Evolutionary conservation across 305 asterid genomes (phyloP).

Genomic region (Fraxinus ornus): DNA sequence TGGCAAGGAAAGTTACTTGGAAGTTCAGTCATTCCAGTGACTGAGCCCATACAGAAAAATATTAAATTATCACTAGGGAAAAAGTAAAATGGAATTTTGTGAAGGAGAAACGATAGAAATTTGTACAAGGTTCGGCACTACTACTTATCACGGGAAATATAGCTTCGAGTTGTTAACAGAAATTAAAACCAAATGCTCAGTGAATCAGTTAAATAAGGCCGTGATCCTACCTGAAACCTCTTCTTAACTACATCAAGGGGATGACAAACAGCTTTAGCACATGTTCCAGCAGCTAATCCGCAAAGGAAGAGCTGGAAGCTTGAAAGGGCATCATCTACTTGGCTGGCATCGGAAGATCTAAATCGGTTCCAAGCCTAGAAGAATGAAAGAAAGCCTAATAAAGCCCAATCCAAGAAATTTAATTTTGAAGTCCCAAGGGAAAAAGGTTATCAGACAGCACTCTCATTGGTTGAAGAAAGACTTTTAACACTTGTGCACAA

Average conservation of each 20-base stretch:
- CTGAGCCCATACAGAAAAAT: neutral
- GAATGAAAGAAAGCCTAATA: constrained; percentile 5
- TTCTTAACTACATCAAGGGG: constrained; percentile 96
- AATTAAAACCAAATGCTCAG: neutral
- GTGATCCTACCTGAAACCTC: constrained; percentile 76
- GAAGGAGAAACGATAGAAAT: neutral
- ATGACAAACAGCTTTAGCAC: constrained; percentile 88
- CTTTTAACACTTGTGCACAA: neutral
- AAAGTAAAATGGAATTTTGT: neutral
- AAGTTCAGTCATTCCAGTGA: neutral
- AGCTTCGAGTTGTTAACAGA: neutral
- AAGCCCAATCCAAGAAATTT: neutral
- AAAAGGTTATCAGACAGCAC: neutral
- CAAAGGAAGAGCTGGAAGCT: constrained; percentile 80
- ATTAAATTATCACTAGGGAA: neutral
- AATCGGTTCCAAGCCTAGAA: constrained; percentile 68
- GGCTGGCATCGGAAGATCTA: constrained; percentile 34
- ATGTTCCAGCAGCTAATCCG: constrained; percentile 84
- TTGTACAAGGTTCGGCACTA: neutral
- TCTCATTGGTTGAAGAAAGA: neutral
- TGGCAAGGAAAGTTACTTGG: neutral
- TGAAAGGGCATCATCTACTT: constrained; percentile 42
- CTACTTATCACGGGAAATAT: neutral
- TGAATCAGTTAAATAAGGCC: neutral
- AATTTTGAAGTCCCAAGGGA: neutral